Evolutionary conservation across 495 filamentous ascomycete species (phyloP), one percentile per base, ranked within the genome.

Genomic region (Hyaloscypha variabilis): DNA sequence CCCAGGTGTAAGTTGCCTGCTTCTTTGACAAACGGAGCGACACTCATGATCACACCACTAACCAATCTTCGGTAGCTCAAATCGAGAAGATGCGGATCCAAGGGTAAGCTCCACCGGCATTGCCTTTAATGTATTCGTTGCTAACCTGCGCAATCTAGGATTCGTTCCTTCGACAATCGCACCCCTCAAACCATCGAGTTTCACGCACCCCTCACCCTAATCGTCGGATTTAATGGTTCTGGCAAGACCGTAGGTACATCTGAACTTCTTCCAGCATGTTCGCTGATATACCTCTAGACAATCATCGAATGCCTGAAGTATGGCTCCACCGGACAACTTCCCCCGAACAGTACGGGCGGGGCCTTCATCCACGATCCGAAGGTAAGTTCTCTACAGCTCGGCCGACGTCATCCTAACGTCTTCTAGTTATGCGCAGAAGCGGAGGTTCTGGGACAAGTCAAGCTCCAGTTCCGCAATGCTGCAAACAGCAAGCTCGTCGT

Each of bases 291-390:
- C 19, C 26, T 24, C 11, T 28, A 89, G 85, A 98, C 96, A 53
- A 97, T 99, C 75, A 98, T 99, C 78, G 95, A 99, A 76, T 97
- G 95, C 73, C 92, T 99, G 70, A 97, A 97, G 74, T 99, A 97
- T 89, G 94, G 90, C 52, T 97, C 96, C 34, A 97, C 93, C 14
- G 95, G 95, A 58, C 90, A 96, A 66, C 83, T 97, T 2, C 95
- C 95, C 26, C 93, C 94, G 29, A 97, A 97, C 79, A 95, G 90
- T 81, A 93, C 90, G 73, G 90, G 92, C 42, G 95, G 94, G 30
- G 94, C 96, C 56, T 99, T 98, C 74, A 93, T 99, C 61, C 94
- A 98, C 74, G 95, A 99, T 68, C 95, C 96, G 11, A 94, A 93
- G 79, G 84, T 91, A 76, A 36, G 24, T 30, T 17, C 36, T 46